These are phyloP conservation scores for Comarum palustre DNA, from an alignment of 306 rosid species.

Conservation along the genomic window DNA sequence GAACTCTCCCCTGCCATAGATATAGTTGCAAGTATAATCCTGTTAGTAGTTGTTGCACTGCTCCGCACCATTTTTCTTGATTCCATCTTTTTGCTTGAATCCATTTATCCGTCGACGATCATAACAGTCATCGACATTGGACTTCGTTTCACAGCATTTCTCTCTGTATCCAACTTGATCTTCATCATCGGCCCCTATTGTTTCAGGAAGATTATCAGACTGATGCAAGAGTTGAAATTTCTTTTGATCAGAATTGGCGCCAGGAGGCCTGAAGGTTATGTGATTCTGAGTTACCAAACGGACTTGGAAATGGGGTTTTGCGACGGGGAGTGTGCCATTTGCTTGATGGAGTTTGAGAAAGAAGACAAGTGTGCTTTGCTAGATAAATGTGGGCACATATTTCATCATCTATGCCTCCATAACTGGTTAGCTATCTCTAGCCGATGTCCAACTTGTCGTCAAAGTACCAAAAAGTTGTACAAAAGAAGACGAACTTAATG, in stretches of 20 bases:
- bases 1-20: background rate
- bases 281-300: background rate
- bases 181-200: background rate
- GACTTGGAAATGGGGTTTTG: background rate
- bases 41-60: background rate
- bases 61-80: background rate
- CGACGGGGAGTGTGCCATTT: background rate
- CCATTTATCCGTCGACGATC: background rate
- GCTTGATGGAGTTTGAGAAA: constrained; percentile 1
- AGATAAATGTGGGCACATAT: background rate
- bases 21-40: background rate
- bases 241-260: background rate
- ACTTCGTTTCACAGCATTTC: background rate
- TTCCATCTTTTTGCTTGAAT: too few relatives aligned
- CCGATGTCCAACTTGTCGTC: background rate
- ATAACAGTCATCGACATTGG: background rate
- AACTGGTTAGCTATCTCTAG: background rate
- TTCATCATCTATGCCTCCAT: background rate
- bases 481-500: too few relatives aligned
- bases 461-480: background rate
- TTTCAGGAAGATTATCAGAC: background rate
- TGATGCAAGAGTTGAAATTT: background rate
- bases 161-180: background rate
- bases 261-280: constrained; percentile 1
- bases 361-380: background rate